These are phyloP conservation scores for Trichoderma polysporum DNA, from an alignment of 2,329 filamentous ascomycete genomes.

Conservation along the genomic window DNA sequence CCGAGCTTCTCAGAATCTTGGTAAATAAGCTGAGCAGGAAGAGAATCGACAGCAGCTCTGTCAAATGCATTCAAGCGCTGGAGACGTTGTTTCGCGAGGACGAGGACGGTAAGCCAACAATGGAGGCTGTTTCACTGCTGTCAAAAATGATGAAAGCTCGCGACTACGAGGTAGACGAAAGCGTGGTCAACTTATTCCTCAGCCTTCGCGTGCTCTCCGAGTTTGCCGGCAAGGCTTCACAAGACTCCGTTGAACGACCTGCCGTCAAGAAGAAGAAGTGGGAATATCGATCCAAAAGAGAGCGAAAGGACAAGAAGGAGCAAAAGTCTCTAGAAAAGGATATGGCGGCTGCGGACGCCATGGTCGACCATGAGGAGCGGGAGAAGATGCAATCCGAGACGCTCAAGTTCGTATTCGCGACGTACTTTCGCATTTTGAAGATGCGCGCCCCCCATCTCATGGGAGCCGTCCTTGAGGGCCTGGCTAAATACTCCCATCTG, in stretches of 20 bases:
- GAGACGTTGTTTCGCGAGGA: slow-evolving; percentile 82
- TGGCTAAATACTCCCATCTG: slow-evolving; percentile 90
- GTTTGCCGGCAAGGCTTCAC: slow-evolving; percentile 80
- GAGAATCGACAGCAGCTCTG: slow-evolving; percentile 70
- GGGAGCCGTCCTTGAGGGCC: slow-evolving; percentile 93
- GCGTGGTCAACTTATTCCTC: slow-evolving; percentile 85
- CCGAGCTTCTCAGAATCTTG: slow-evolving; percentile 82
- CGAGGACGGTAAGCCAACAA: slow-evolving; percentile 82
- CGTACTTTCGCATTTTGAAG: slow-evolving; percentile 94
- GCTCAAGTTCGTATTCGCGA: slow-evolving; percentile 90
- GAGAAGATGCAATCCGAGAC: slow-evolving; percentile 95
- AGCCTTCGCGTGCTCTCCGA: slow-evolving; percentile 85
- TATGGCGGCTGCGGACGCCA: slow-evolving; percentile 86
- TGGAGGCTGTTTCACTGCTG: slow-evolving; percentile 81
- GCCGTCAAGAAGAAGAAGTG: slow-evolving; percentile 59
- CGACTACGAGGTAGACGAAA: slow-evolving; percentile 80
- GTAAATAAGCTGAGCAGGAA: slow-evolving; percentile 77
- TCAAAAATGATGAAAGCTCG: slow-evolving; percentile 94
- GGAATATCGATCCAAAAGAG: slow-evolving; percentile 85
- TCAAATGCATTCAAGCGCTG: slow-evolving; percentile 74
- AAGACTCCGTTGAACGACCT: slow-evolving; percentile 65
- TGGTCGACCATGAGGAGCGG: slow-evolving; percentile 86
- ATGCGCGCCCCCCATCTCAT: slow-evolving; percentile 77
- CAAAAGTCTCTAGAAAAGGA: slow-evolving; percentile 88
- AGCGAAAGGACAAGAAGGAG: slow-evolving; percentile 80